A percentile compares a stretch with the other conserved stretches of the same genome.
Conservation (phyloP, 805 yeast genomes). For the Saccharomycopsis javanensis region DNA sequence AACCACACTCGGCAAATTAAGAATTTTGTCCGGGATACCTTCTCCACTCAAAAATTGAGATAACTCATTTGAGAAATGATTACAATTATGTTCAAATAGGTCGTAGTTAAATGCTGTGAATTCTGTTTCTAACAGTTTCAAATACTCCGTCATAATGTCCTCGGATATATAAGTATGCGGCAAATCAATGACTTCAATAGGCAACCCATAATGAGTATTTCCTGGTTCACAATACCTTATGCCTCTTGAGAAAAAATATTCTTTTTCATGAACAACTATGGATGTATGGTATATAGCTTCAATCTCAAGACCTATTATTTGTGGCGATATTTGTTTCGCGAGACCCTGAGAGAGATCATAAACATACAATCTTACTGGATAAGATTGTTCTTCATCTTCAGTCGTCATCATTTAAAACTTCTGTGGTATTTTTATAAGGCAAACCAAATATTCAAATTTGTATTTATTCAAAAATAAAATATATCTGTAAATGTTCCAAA, state of each 20-base stretch:
- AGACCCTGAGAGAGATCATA: slow-evolving; percentile 57
- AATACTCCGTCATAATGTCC: slow-evolving; percentile 44
- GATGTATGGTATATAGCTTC: slow-evolving; percentile 65
- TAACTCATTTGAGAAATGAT: slow-evolving; percentile 52
- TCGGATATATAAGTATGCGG: slow-evolving; percentile 44
- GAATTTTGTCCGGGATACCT: slow-evolving; percentile 43
- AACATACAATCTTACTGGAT: slow-evolving; percentile 44
- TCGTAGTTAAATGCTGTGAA: slow-evolving; percentile 43
- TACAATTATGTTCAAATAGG: slow-evolving; percentile 55
- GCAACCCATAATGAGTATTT: slow-evolving; percentile 48
- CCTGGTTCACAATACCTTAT: slow-evolving; percentile 37
- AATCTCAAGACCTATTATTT: slow-evolving; percentile 40
- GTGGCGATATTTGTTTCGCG: slow-evolving; percentile 41
- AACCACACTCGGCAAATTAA: slow-evolving; percentile 43
- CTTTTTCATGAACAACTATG: slow-evolving; percentile 43
- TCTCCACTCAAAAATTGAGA: slow-evolving; percentile 49
- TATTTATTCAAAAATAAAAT: too few relatives aligned
- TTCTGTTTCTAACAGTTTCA: slow-evolving; percentile 39
- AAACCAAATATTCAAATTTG: too few relatives aligned
- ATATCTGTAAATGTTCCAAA: neutral
- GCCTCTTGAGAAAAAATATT: slow-evolving; percentile 52
- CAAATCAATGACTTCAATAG: slow-evolving; percentile 41
- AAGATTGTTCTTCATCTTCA: slow-evolving; percentile 16
- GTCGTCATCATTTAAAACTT: too few relatives aligned
- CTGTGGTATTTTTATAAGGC: too few relatives aligned